Base-by-base conservation (phyloP, 2,329 filamentous ascomycete genomes). In the Xylaria polymorpha region DNA sequence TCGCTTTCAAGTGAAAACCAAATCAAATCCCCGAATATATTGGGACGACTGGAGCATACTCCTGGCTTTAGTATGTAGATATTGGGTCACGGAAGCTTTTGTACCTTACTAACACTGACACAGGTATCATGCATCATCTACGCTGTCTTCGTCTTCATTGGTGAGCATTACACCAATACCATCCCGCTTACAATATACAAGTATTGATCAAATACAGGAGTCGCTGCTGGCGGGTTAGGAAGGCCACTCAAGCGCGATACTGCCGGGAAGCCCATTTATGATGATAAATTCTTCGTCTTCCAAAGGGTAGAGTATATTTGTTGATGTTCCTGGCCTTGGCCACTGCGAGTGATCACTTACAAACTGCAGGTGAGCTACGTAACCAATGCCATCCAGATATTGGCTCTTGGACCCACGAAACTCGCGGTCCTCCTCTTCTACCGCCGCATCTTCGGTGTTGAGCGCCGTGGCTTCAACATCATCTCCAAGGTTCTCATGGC, bases 201-300 rank as follows among this genome's bases (percentile, higher is more conserved):
- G 39, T 58, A 37, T 25, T 58, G 22, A 58, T 32, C 18, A 15
- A 32, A 32, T 44, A 46, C 18, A 68, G 65, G 56, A 10, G 57
- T 46, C 18, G 64, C 64, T 3, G 57, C 37, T 4, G 64, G 64
- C 35, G 56, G 64, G 7, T 4, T 61, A n/a, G 64, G 64, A 18
- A 25, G 56, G 25, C 64, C 59, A 25, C 37, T 64, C 35, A 60
- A 68, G 43, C 65, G 65, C 20, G 59, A 63, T 50, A 18, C 43
- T n/a, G 22, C 10, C 20, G 65, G 65, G 14, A 18, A 64, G 7
- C 60, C 65, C 20, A 60, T 68, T 35, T 68, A 68, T 22, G 65
- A 64, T 51, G 20, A 64, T 37, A 55, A 41, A 50, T 68, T 41
- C 35, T 32, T 68, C 29, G 46, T 68, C 35, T 63, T 68, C 22